Percentiles rank a stretch among this genome's conserved stretches.
phyloP scores from a whole-genome alignment of 257 asterid genomes.

The Nicotiana sylvestris region DNA sequence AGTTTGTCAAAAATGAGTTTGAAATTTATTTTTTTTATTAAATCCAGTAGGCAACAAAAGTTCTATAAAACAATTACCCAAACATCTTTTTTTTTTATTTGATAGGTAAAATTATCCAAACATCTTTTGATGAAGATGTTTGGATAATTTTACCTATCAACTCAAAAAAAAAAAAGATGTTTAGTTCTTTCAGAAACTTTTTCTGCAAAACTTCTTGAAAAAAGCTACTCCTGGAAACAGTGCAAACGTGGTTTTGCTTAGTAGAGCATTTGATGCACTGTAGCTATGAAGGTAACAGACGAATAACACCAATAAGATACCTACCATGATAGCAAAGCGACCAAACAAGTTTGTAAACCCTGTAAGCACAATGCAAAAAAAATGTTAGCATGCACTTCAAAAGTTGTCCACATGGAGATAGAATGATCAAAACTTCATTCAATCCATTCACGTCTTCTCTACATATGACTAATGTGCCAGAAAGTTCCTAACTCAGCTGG shows the following conservation, averaged over 20 bases:
- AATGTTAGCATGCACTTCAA: conserved; percentile 23
- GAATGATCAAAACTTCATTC: not conserved
- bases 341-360: conserved; percentile 95
- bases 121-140: not conserved
- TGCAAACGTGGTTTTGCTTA: not conserved
- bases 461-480: not conserved
- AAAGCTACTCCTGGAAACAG: not conserved
- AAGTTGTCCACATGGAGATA: not conserved
- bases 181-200: not conserved
- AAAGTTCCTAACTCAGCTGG: conserved; percentile 10
- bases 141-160: no score
- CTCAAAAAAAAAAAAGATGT: no score
- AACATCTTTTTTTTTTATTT: not conserved
- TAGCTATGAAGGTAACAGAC: not conserved
- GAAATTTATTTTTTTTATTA: not conserved
- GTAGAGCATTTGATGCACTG: conserved; percentile 5
- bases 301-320: conserved; percentile 16
- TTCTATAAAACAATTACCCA: not conserved
- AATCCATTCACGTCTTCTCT: not conserved
- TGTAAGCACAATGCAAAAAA: conserved; percentile 31
- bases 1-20: not conserved
- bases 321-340: conserved; percentile 88
- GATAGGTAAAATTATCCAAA: not conserved
- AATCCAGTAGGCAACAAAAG: not conserved
- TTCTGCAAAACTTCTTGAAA: not conserved